phyloP scores from a whole-genome alignment of 1,284 basidiomycete species.

The Rhodotorula sp. region DNA sequence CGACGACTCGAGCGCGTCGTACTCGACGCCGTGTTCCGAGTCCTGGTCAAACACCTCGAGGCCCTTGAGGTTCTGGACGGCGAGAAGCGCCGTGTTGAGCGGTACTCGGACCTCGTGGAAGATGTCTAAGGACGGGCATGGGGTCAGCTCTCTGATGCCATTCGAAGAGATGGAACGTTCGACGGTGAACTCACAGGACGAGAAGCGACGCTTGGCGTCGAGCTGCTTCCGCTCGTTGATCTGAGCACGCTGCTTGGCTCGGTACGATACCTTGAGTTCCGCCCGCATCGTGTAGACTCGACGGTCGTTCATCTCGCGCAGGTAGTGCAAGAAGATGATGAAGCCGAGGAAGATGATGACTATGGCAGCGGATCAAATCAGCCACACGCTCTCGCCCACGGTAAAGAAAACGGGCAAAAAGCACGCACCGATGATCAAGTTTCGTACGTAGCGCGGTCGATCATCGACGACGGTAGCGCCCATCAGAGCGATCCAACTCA shows the following conservation, averaged over 20 bases:
- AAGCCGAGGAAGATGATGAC: slow-evolving; percentile 62
- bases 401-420: no score
- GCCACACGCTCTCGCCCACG: no score
- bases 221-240: slow-evolving; percentile 61
- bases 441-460: slow-evolving; percentile 23
- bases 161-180: not conserved
- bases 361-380: slow-evolving; percentile 46
- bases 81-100: slow-evolving; percentile 81
- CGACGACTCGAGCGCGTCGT: slow-evolving; percentile 74
- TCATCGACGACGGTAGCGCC: slow-evolving; percentile 17
- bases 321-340: slow-evolving; percentile 49
- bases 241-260: slow-evolving; percentile 78
- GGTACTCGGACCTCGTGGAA: slow-evolving; percentile 81
- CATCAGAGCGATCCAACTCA: slow-evolving; percentile 46
- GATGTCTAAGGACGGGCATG: slow-evolving; percentile 55
- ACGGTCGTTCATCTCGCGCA: slow-evolving; percentile 58
- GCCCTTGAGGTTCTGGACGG: slow-evolving; percentile 85
- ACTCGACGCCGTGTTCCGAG: slow-evolving; percentile 69
- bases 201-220: slow-evolving; percentile 36
- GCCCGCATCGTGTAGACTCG: slow-evolving; percentile 63
- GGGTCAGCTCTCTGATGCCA: not conserved
- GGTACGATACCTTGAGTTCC: slow-evolving; percentile 61
- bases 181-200: slow-evolving; percentile 12
- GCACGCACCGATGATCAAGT: slow-evolving; percentile 23
- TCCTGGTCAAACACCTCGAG: slow-evolving; percentile 60